Evolutionary conservation across 176 grass and related monocot species (phyloP), one percentile per base, ranked within the genome.

Genomic region (Themeda triandra): DNA sequence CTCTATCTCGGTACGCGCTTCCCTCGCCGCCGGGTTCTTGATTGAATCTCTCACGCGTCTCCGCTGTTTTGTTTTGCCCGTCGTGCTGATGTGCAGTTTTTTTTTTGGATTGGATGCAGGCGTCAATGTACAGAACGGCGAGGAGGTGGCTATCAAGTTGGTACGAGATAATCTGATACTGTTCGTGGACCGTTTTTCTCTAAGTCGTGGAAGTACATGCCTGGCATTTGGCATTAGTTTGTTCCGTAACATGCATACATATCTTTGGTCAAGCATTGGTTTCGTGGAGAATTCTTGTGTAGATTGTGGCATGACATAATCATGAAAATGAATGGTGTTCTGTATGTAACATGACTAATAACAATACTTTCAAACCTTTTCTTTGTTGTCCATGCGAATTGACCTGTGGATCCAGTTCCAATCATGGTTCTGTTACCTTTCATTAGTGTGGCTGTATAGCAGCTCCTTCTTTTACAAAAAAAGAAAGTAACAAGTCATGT

Each of bases 91-190:
- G n/a, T n/a, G n/a, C n/a, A n/a, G n/a, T n/a, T n/a, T n/a, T n/a
- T n/a, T n/a, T n/a, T n/a, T n/a, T n/a, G n/a, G n/a, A n/a, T n/a
- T 72, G 59, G 31, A 69, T 84, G 53, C 85, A 87, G 90, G 92
- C 73, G 76, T 90, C 53, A 92, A 90, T 58, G 71, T 86, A 71
- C 94, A 94, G 70, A 88, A 37, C 58, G 80, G 84, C 69, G 88
- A 86, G 86, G 88, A 90, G 46, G 92, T 82, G 54, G 90, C 80
- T 17, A 72, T 93, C 86, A 81, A 92, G 81, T 82, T 94, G 89
- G n/a, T n/a, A n/a, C n/a, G n/a, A 33, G 76, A 62, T 24, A 80
- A 59, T 27, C 59, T 12, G 23, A 54, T 82, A 78, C 23, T 59
- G 15, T 63, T 59, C 17, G 42, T 69, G 48, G 58, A 69, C 60